Conservation (phyloP, 306 rosid genomes). For the Prunus armeniaca region DNA sequence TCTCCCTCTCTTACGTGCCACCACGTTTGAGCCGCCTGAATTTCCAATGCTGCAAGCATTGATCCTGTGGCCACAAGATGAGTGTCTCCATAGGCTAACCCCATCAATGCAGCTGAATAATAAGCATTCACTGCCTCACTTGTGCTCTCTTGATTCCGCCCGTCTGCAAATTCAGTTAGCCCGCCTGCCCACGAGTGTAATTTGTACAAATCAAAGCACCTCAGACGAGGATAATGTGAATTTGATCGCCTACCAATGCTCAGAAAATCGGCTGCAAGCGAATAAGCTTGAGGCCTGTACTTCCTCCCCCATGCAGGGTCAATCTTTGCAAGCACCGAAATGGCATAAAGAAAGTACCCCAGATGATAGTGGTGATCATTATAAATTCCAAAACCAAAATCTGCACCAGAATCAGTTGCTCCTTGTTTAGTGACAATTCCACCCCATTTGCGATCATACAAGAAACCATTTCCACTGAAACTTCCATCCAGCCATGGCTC, state of each 20-base stretch:
- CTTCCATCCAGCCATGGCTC: conserved; percentile 88
- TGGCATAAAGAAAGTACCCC: conserved; percentile 76
- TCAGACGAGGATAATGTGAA: conserved; percentile 54
- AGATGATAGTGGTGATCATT: conserved; percentile 83
- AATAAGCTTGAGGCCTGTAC: conserved; percentile 63
- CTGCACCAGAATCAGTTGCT: conserved; percentile 46
- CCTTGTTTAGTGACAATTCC: conserved; percentile 74
- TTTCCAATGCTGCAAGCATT: conserved; percentile 61
- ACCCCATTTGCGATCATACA: conserved; percentile 74
- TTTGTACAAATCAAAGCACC: conserved; percentile 69
- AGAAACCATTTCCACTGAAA: conserved; percentile 70
- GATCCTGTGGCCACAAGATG: conserved; percentile 57
- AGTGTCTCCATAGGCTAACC: conserved; percentile 68
- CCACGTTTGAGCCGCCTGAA: conserved; percentile 69
- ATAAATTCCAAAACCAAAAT: conserved; percentile 80
- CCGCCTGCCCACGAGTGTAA: conserved; percentile 97
- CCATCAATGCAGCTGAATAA: conserved; percentile 79
- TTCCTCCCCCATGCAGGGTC: conserved; percentile 79
- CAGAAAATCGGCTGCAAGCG: conserved; percentile 67
- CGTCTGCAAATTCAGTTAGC: conserved; percentile 70
- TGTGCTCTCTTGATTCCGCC: conserved; percentile 86
- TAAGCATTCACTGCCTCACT: conserved; percentile 84
- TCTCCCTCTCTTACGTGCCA: conserved; percentile 69
- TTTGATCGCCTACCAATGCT: conserved; percentile 35
- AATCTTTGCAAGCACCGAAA: conserved; percentile 74